Percentiles rank a stretch among this genome's conserved stretches.
Conservation (phyloP, 2,329 filamentous ascomycete species). For the Chlorencoelia australis region DNA sequence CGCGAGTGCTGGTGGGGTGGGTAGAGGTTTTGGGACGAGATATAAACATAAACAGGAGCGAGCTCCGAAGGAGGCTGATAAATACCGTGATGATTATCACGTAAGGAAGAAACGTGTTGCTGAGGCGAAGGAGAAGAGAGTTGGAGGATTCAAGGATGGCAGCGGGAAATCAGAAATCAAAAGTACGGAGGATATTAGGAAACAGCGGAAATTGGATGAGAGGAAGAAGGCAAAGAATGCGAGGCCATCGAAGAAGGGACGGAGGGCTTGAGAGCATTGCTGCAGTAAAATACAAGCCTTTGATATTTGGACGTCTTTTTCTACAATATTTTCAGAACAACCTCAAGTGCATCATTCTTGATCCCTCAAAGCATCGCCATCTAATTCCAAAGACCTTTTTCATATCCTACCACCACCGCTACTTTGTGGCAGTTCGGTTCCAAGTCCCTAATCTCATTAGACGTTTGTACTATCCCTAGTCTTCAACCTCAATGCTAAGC, state of each 20-base stretch:
- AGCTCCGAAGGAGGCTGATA: conserved; percentile 90
- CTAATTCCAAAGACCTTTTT: background rate
- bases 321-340: too few relatives aligned
- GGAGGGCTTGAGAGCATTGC: conserved; percentile 2
- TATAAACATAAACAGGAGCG: conserved; percentile 82
- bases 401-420: too few relatives aligned
- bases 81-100: conserved; percentile 82
- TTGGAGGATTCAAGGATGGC: conserved; percentile 64
- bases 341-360: too few relatives aligned
- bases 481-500: too few relatives aligned
- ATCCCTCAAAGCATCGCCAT: too few relatives aligned
- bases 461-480: too few relatives aligned
- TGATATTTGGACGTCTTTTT: too few relatives aligned
- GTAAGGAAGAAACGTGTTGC: conserved; percentile 81
- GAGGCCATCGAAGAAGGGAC: conserved; percentile 55
- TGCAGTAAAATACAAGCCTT: too few relatives aligned
- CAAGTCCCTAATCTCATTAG: too few relatives aligned
- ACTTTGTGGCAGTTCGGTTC: too few relatives aligned
- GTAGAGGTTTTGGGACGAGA: conserved; percentile 38
- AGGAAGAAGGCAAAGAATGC: conserved; percentile 79
- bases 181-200: conserved; percentile 74
- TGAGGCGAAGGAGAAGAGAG: conserved; percentile 75
- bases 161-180: conserved; percentile 70
- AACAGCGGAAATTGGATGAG: conserved; percentile 68
- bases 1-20: conserved; percentile 24